phyloP scores from a whole-genome alignment of 495 filamentous ascomycete genomes.

The Penicillium steckii region DNA sequence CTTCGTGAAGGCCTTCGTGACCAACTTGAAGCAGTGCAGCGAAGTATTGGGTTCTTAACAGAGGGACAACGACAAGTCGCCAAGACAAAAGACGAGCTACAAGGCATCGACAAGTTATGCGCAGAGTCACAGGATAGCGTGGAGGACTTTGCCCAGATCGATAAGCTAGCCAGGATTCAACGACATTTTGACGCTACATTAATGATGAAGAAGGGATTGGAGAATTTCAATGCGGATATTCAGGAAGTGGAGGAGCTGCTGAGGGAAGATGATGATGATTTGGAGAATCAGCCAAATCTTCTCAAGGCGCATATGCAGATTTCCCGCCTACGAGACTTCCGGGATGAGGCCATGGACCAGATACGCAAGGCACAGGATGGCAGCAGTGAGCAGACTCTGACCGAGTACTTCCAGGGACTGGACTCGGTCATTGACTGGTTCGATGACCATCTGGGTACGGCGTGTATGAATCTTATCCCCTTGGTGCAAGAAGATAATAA shows the following conservation, averaged over 20 bases:
- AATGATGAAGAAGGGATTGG: constrained; percentile 85
- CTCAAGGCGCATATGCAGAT: constrained; percentile 86
- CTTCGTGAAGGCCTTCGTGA: constrained; percentile 83
- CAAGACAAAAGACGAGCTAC: constrained; percentile 93
- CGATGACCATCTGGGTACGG: constrained; percentile 86
- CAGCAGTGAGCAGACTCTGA: constrained; percentile 73
- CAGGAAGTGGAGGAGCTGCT: constrained; percentile 72
- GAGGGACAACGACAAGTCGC: constrained; percentile 87
- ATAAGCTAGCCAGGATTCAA: constrained; percentile 88
- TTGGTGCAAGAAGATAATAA: constrained; percentile 80
- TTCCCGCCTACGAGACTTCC: constrained; percentile 85
- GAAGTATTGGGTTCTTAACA: constrained; percentile 79
- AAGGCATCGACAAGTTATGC: constrained; percentile 97
- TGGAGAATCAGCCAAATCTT: constrained; percentile 90
- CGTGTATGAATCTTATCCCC: constrained; percentile 86
- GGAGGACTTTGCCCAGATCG: constrained; percentile 94
- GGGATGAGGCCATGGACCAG: constrained; percentile 95
- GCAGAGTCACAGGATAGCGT: constrained; percentile 96
- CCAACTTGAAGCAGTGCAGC: constrained; percentile 88
- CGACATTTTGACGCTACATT: constrained; percentile 90
- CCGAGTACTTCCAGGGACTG: constrained; percentile 84
- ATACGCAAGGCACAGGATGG: constrained; percentile 71
- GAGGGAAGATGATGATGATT: constrained; percentile 75
- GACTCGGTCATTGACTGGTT: constrained; percentile 90
- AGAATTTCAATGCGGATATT: constrained; percentile 77